Base-by-base conservation (phyloP, 495 filamentous ascomycete genomes). In the Penicillium tannophilum region DNA sequence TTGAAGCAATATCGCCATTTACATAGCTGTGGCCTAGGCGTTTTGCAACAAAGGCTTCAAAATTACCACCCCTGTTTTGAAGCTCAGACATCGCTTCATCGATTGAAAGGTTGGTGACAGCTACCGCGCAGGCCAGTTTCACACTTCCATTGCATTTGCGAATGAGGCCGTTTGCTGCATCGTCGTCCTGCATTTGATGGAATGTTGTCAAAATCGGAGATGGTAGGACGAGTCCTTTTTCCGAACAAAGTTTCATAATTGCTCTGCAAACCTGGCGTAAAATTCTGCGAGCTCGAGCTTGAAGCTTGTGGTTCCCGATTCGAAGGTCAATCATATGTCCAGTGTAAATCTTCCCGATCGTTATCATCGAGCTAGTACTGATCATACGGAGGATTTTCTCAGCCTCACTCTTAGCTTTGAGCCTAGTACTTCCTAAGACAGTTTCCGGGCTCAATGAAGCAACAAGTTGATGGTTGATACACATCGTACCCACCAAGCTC, bases 361-460 rank as follows among this genome's bases (percentile, higher is more conserved):
- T n/a, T n/a, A n/a, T n/a, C n/a, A n/a, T n/a, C n/a, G n/a, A n/a
- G n/a, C n/a, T n/a, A n/a, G n/a, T n/a, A n/a, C n/a, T n/a, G n/a
- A n/a, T n/a, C n/a, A n/a, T n/a, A n/a, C n/a, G n/a, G n/a, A n/a
- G n/a, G n/a, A n/a, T n/a, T n/a, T n/a, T n/a, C n/a, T n/a, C n/a
- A n/a, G n/a, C n/a, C n/a, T n/a, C n/a, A n/a, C n/a, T n/a, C n/a
- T n/a, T n/a, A n/a, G n/a, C n/a, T n/a, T n/a, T n/a, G n/a, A n/a
- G n/a, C n/a, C n/a, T n/a, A n/a, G n/a, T n/a, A n/a, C n/a, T n/a
- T n/a, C n/a, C n/a, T n/a, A n/a, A n/a, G n/a, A n/a, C n/a, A n/a
- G n/a, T n/a, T n/a, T n/a, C n/a, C n/a, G n/a, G n/a, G n/a, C 74
- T 70, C 74, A 77, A 76, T 2, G 65, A 66, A 1, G 70, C 64